phyloP scores from a whole-genome alignment of 257 asterid species.

The Ocimum tenuiflorum region DNA sequence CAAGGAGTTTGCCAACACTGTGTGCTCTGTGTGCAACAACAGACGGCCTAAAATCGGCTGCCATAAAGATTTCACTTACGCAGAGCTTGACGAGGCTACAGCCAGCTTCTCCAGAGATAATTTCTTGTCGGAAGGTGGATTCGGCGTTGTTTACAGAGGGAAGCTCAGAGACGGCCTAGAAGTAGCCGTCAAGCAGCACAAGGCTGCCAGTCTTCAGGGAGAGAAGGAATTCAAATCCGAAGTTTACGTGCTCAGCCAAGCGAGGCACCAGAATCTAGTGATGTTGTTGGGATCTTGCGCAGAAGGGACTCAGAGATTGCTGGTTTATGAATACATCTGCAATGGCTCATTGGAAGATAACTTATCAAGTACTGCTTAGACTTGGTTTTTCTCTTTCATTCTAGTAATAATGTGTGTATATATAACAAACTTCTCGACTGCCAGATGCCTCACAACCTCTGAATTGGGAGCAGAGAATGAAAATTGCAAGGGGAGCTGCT shows the following conservation, averaged over 20 bases:
- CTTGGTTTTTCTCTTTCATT: too few relatives aligned
- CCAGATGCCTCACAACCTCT: constrained; percentile 35
- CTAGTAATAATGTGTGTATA: too few relatives aligned
- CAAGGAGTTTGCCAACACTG: constrained; percentile 29
- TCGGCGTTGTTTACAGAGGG: constrained; percentile 55
- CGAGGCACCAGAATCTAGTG: constrained; percentile 58
- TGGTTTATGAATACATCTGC: constrained; percentile 73
- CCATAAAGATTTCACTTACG: constrained; percentile 41
- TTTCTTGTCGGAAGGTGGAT: constrained; percentile 65
- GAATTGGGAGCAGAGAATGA: constrained; percentile 58
- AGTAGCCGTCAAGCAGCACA: constrained; percentile 66
- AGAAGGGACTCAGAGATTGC: constrained; percentile 45
- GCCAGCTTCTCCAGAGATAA: constrained; percentile 34
- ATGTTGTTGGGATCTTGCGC: constrained; percentile 64
- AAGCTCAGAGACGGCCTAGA: constrained; percentile 35
- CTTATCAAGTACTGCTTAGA: constrained; percentile 35
- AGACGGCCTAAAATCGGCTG: constrained; percentile 35
- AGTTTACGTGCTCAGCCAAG: constrained; percentile 56
- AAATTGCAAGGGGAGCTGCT: constrained; percentile 66
- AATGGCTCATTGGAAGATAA: constrained; percentile 51
- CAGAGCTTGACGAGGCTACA: constrained; percentile 57
- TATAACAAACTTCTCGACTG: too few relatives aligned
- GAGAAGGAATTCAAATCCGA: constrained; percentile 66
- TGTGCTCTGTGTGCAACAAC: constrained; percentile 54
- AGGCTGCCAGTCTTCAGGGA: constrained; percentile 62